Base-by-base conservation (phyloP, 805 yeast genomes). In the Yueomyces sp. region DNA sequence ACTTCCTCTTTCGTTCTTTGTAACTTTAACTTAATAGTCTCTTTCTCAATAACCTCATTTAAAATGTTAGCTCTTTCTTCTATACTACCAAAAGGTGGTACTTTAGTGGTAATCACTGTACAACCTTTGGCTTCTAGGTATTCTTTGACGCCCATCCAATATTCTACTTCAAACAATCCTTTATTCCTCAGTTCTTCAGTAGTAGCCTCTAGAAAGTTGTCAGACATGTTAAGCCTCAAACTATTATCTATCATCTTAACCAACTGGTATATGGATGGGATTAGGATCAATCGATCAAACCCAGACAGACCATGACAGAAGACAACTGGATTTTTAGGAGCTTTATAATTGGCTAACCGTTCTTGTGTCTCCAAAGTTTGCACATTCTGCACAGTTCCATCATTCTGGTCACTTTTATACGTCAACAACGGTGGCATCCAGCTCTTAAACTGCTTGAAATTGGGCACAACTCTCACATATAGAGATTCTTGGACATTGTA, bases 291-390 rank as follows among this genome's bases (percentile, higher is more conserved):
- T 44, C 65, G 69, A 52, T 84, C 94, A 52, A 85, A 86, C 1
- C 96, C 96, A 0, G 85, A 76, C 28, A 86, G 70, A 0, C 96
- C 96, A 64, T 86, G 96, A 53, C 95, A 86, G 29, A 86, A 60
- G 0, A 86, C 81, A 1, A 86, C 74, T 0, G 95, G 95, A 45
- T 74, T 66, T 50, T 74, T 73, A 0, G 94, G 87, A 4, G 81
- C 70, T 9, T 60, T 54, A 53, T 79, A 81, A 31, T 65, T 48
- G 26, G 12, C 40, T 19, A 19, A 19, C 19, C 19, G 19, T 19
- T 19, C 19, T 19, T 19, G 19, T 19, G 19, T 19, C 19, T 19
- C 19, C 19, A 19, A 19, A 19, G 19, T 19, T 19, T 19, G 19
- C 19, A 19, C 19, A 19, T 19, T 19, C 19, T 19, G 19, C 19